Evolutionary conservation across 768 basidiomycete genomes (phyloP), one percentile per base, ranked within the genome.

Genomic region (Termitomyces sp.): DNA sequence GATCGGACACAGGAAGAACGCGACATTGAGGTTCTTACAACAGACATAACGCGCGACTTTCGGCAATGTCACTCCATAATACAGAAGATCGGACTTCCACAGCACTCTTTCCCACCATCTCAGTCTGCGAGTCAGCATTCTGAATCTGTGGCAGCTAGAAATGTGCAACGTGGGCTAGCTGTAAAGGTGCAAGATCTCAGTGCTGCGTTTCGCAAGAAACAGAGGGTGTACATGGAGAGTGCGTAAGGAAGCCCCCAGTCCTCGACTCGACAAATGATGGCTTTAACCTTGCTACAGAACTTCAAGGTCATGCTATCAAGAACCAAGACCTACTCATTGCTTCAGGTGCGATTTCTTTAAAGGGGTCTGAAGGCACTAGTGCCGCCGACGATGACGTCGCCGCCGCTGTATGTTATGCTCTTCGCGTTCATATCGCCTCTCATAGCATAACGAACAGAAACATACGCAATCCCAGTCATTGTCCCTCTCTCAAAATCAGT

Each of bases 161-260:
- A 99, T 70, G 92, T 98, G 22, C 97, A 98, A 71, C 85, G 94
- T 43, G 94, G 87, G 22, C 83, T 99, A 54, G 97, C 97, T n/a
- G 93, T 91, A 38, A 94, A 94, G 71, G 85, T 98, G 13, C 97
- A 98, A 75, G 92, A 94, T 65, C 79, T 94, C 53, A 95, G 93
- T 65, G 89, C 88, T 22, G 78, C 86, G 13, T 98, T 99, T 69
- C 84, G 97, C 61, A 98, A 97, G 79, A 98, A 96, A 76, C 97
- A 99, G 73, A 87, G 93, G 59, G 90, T 96, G 33, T 98, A 98
- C 72, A 90, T 99, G 90, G 90, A 97, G 74, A 95, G 97, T 96
- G 70, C 73, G 95, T 81, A 55, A 62, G 54, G 59, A 60, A 57
- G 26, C 28, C 35, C n/a, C 18, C 32, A 22, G n/a, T 47, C 32